A percentile compares a stretch with the other conserved stretches of the same genome.
These are phyloP conservation scores for Suhomyces choctaworum DNA, from an alignment of 1,139 yeast genomes.

Conservation along the genomic window DNA sequence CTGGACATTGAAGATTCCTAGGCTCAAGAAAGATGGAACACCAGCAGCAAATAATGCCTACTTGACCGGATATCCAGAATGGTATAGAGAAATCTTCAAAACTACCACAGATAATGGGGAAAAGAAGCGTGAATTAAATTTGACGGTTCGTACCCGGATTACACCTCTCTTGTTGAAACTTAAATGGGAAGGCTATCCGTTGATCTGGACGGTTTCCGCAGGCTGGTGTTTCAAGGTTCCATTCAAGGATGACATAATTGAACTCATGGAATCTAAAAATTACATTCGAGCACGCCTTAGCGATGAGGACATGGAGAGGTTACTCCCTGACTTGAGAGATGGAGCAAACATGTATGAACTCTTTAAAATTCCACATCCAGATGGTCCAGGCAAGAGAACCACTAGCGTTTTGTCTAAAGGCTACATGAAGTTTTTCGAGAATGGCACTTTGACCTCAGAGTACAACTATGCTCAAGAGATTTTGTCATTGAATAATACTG, in stretches of 20 bases:
- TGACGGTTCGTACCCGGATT: slow-evolving; percentile 72
- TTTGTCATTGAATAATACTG: slow-evolving; percentile 68
- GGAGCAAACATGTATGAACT: slow-evolving; percentile 31
- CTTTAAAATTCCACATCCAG: slow-evolving; percentile 88
- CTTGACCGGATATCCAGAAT: slow-evolving; percentile 88
- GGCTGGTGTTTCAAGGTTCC: slow-evolving; percentile 91
- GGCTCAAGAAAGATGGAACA: slow-evolving; percentile 69
- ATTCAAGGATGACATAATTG: slow-evolving; percentile 33
- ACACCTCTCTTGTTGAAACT: slow-evolving; percentile 75
- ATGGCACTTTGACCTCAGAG: slow-evolving; percentile 69
- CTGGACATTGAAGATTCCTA: slow-evolving; percentile 70
- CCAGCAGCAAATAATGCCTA: slow-evolving; percentile 75
- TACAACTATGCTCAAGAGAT: slow-evolving; percentile 77
- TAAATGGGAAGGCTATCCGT: slow-evolving; percentile 84
- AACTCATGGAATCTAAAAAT: slow-evolving; percentile 49
- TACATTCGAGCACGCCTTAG: slow-evolving; percentile 36
- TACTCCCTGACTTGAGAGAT: slow-evolving; percentile 27
- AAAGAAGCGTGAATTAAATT: slow-evolving; percentile 41
- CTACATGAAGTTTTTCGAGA: slow-evolving; percentile 70
- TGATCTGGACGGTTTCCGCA: slow-evolving; percentile 70
- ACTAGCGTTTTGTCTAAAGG: slow-evolving; percentile 79
- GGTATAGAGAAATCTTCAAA: slow-evolving; percentile 80
- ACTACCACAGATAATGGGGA: slow-evolving; percentile 34
- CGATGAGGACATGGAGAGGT: slow-evolving; percentile 21
- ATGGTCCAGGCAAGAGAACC: slow-evolving; percentile 75